phyloP scores from a whole-genome alignment of 1,284 basidiomycete species.

The Fomitiporia mediterranea region DNA sequence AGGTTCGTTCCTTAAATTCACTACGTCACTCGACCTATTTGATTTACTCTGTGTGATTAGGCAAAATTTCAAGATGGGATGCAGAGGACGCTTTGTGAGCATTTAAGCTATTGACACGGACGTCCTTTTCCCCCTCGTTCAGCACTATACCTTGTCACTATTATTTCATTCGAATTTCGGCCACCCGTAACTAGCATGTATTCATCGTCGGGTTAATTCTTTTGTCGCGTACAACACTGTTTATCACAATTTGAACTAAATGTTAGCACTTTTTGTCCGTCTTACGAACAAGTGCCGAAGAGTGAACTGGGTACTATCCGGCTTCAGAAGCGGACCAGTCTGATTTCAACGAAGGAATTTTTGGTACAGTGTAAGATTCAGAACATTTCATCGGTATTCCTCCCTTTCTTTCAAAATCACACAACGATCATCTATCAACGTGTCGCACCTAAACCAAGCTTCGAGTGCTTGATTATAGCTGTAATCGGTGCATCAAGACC shows the following conservation, averaged over 20 bases:
- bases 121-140: background rate
- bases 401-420: too few relatives aligned
- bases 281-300: too few relatives aligned
- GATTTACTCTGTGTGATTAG: constrained; percentile 23
- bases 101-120: background rate
- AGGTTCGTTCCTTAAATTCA: constrained; percentile 3
- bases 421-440: too few relatives aligned
- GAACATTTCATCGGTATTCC: background rate
- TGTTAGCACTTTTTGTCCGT: too few relatives aligned
- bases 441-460: constrained; percentile 47
- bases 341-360: background rate
- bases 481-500: constrained; percentile 61
- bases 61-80: constrained; percentile 60
- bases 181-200: background rate
- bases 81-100: constrained; percentile 43
- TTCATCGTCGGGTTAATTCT: too few relatives aligned
- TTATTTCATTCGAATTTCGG: background rate
- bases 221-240: too few relatives aligned
- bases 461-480: constrained; percentile 71
- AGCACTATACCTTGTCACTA: background rate
- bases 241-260: too few relatives aligned
- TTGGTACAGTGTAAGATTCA: too few relatives aligned
- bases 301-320: too few relatives aligned
- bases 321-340: too few relatives aligned
- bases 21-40: background rate